phyloP scores from a whole-genome alignment of 2,329 filamentous ascomycete species.

The Cercospora sp. region DNA sequence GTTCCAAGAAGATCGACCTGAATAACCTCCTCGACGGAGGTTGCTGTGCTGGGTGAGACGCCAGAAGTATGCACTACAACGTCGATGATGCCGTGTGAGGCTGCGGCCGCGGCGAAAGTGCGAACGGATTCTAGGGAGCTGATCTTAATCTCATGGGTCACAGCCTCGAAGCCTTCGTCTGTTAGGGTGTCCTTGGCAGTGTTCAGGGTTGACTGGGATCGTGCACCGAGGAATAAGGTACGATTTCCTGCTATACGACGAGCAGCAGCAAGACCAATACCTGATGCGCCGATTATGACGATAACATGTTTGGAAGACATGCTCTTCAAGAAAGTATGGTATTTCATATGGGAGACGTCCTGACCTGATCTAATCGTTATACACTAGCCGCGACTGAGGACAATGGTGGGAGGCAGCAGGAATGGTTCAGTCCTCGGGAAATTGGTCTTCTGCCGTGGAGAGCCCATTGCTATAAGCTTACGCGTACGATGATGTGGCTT shows the following conservation, averaged over 20 bases:
- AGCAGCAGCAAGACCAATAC: constrained; percentile 10
- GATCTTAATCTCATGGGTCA: constrained; percentile 5
- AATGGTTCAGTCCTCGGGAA: not conserved
- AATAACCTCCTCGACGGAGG: constrained; percentile 7
- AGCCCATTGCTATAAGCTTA: not conserved
- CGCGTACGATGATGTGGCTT: not conserved
- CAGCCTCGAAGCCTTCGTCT: constrained; percentile 5
- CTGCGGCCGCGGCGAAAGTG: constrained; percentile 8
- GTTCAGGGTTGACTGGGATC: not conserved
- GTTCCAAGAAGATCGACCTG: constrained; percentile 10
- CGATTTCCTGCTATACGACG: constrained; percentile 12
- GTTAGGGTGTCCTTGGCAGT: not conserved
- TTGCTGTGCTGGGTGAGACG: constrained; percentile 1
- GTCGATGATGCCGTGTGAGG: not conserved
- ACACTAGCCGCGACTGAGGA: not conserved
- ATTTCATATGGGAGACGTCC: no score
- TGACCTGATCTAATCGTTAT: not conserved
- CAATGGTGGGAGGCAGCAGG: not conserved
- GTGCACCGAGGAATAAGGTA: constrained; percentile 10
- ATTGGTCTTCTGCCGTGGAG: not conserved
- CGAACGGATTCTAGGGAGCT: not conserved
- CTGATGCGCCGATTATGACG: constrained; percentile 13
- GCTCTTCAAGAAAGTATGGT: not conserved
- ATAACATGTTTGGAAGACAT: not conserved
- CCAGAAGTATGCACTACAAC: constrained; percentile 15